Base-by-base conservation (phyloP, 106 monocot species). In the Platanthera zijinensis region DNA sequence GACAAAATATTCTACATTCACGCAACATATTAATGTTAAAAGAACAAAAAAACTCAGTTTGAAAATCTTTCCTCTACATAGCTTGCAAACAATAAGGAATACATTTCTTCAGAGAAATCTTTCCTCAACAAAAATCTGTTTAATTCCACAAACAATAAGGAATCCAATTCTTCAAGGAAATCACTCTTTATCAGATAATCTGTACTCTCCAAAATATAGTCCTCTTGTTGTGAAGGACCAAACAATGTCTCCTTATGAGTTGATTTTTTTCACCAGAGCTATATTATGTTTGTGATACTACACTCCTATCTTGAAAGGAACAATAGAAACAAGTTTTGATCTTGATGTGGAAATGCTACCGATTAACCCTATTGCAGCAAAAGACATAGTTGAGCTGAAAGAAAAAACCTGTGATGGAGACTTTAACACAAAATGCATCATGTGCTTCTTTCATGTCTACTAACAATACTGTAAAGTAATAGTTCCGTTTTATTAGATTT, bases 111-210 rank as follows among this genome's bases (percentile, higher is more conserved):
- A 25, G 25, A 25, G 25, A 25, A 25, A 25, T 25, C 25, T 25
- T 25, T 25, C 25, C 25, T 25, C 25, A 25, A 25, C 25, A 25
- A 25, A 25, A 25, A 25, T 25, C 0, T 25, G 25, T 25, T 25
- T 48, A 68, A 51, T 14, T 80, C 45, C 8, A 79, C 73, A 62
- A 50, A 5, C 8, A 78, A 19, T 8, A 51, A 74, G 0, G 21
- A 53, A 61, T 84, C 82, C 71, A 77, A 81, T 72, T 57, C 82
- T 7, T 82, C 81, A 68, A 88, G 76, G 62, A 90, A 72, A 75
- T 52, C 89, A 22, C 77, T 90, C 49, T 86, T 51, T 82, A 4
- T 74, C 82, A 62, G 80, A 84, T 45, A 81, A 82, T 74, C 56
- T 76, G 19, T 71, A 72, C 54, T 74, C 85, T 73, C 83, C 89